Base-by-base conservation (phyloP, 2,329 filamentous ascomycete genomes). In the Aulographum hederae region DNA sequence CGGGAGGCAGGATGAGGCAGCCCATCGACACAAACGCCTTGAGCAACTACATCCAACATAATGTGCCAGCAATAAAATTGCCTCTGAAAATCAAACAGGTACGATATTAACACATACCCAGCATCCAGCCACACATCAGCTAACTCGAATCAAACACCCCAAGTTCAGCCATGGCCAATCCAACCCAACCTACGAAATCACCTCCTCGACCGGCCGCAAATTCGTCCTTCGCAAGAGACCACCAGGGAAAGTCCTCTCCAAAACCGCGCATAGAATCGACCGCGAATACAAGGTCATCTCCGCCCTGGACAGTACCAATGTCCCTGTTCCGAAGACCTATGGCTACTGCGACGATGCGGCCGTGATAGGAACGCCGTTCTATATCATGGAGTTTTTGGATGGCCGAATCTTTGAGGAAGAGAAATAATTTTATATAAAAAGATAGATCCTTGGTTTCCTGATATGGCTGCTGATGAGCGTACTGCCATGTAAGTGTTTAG, bases 81-180 rank as follows among this genome's bases (percentile, higher is more conserved):
- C n/a, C n/a, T n/a, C n/a, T n/a, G n/a, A n/a, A n/a, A n/a, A n/a
- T n/a, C n/a, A n/a, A n/a, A n/a, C n/a, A n/a, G n/a, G n/a, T n/a
- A n/a, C n/a, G n/a, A n/a, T n/a, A n/a, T n/a, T n/a, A n/a, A n/a
- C n/a, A n/a, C n/a, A n/a, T n/a, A n/a, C n/a, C n/a, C n/a, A n/a
- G n/a, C n/a, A n/a, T n/a, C n/a, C n/a, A n/a, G n/a, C n/a, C n/a
- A n/a, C n/a, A n/a, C n/a, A n/a, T n/a, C n/a, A n/a, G n/a, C n/a
- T n/a, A n/a, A n/a, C n/a, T n/a, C n/a, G n/a, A n/a, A n/a, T 51
- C 1, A 20, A 41, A 13, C 48, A 46, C 5, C 50, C 47, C 6
- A 54, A 34, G 38, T 38, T 40, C 20, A 32, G 36, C 14, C 40
- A 34, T 29, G 38, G 38, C 14, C 38, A 40, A 29, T 29, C 21